Base-by-base conservation (phyloP, 768 basidiomycete species). In the Lentinula aciculospora region DNA sequence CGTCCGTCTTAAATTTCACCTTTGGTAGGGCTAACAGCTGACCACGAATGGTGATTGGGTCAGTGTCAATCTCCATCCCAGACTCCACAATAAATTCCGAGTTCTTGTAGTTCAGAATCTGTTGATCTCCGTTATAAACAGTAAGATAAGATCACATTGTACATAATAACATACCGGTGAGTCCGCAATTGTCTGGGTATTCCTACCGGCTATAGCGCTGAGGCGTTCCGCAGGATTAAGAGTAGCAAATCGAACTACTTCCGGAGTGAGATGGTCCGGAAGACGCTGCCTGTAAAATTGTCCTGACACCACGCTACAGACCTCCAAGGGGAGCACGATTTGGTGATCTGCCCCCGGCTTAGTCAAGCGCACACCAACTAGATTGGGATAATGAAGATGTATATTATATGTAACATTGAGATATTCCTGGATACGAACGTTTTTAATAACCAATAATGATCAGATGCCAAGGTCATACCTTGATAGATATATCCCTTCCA, bases 231-330 rank as follows among this genome's bases (percentile, higher is more conserved):
- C 54, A 0, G 84, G 84, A 23, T 65, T 76, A 60, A 78, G 68
- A 0, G 78, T 78, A 0, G 83, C 71, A 49, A 84, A 84, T 1
- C 70, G 70, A 0, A 84, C 76, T 61, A 81, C 78, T 0, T 66
- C 66, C 5, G 67, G 39, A 61, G 74, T 36, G 62, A 51, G 60
- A 2, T 68, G 54, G 0, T 72, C 72, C 0, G 76, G 76, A 0
- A 84, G 58, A 58, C 71, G 77, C 51, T 73, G 71, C 53, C 67
- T 79, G 62, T 73, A 84, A 0, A 82, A 62, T 54, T 86, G 84
- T 2, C 80, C 75, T 0, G 74, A 70, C 3, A 73, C 61, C 10
- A 86, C 59, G 0, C 60, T 25, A 55, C 80, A 83, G 0, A 81
- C 58, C 58, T 86, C 83, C 0, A 77, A 71, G 0, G 84, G 84